Base-by-base conservation (phyloP, 2,329 filamentous ascomycete species). In the Ascochyta lentis region DNA sequence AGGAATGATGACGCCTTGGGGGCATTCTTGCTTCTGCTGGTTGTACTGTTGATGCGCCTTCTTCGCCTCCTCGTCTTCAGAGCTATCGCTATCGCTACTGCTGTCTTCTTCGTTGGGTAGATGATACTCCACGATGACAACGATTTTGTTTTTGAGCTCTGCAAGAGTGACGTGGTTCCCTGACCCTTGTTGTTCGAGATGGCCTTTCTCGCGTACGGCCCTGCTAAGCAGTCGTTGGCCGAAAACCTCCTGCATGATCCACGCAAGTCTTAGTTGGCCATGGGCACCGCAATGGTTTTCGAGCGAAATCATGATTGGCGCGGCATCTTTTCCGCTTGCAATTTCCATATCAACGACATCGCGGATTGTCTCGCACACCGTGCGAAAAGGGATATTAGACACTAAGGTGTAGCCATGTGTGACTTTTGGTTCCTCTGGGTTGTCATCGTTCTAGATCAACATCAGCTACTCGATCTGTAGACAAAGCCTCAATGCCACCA, bases 401-500 rank as follows among this genome's bases (percentile, higher is more conserved):
- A 89, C 86, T 2, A 89, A 77, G 0, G 87, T 89, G 70, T 85
- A 89, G 1, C 87, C 87, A 66, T 90, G 87, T 0, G 87, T 90
- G 48, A 89, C 87, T 68, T 89, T 89, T 4, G 87, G 87, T 69
- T 89, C 87, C 9, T 85, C 80, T 35, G 75, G 75, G 63, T 88
- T 72, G 8, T 86, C 82, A 34, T 82, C 78, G 43, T 87, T 42
- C 51, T 54, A 24, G 12, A 6, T 34, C 31, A 15, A 39, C 49
- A 24, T 39, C 16, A 39, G 37, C 15, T 35, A 35, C 33, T 16
- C 33, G 33, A 6, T 19, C 8, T 35, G 16, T n/a, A 16, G 15
- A 35, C 15, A 35, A n/a, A 6, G 33, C 33, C 8, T n/a, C 15
- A 35, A 35, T 4, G 33, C 12, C 10, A 12, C 29, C 12, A 15